Evolutionary conservation across 768 basidiomycete genomes (phyloP), one percentile per base, ranked within the genome.

Genomic region (Hypholoma fasciculare): DNA sequence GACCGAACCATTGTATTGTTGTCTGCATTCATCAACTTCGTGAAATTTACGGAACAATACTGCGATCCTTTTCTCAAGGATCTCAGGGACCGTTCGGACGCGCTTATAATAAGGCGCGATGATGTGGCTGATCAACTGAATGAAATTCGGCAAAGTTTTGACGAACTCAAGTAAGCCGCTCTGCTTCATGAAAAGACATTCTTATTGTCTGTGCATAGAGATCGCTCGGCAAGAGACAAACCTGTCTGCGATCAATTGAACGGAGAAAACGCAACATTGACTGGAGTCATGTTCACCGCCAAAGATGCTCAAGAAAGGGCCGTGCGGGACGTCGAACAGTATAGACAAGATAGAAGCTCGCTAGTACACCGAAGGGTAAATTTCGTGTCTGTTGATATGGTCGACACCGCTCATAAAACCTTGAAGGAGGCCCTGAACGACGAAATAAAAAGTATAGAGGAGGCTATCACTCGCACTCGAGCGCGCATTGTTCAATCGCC

Each of bases 11-110:
- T 88, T 27, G 78, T 82, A 52, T 77, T 90, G 40, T 82, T 97
- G 61, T 92, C 92, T 37, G 93, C 90, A 2, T 90, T 96, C 63
- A 92, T 96, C 77, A 97, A 97, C 73, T 93, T 96, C 70, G 84
- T 94, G 72, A 93, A 92, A 72, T 96, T 95, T 71, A 87, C 86
- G 13, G 90, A 88, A 63, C 89, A 92, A 63, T 78, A 76, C 58
- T 87, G 85, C 63, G 78, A 82, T 40, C 71, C 79, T 2, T 86
- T 89, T 59, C 77, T 89, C 16, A 76, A 77, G 55, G 78, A 81
- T n/a, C 73, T 94, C 23, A 81, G 85, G 43, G 82, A 86, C 12
- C 77, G 80, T 57, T 87, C 86, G 11, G 72, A 84, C 16, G 71
- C 78, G 12, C 66, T 89, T 26, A 74, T 84, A 49, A 72, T 83